These are phyloP conservation scores for Arthromyces matolae DNA, from an alignment of 768 basidiomycete species.

Conservation along the genomic window DNA sequence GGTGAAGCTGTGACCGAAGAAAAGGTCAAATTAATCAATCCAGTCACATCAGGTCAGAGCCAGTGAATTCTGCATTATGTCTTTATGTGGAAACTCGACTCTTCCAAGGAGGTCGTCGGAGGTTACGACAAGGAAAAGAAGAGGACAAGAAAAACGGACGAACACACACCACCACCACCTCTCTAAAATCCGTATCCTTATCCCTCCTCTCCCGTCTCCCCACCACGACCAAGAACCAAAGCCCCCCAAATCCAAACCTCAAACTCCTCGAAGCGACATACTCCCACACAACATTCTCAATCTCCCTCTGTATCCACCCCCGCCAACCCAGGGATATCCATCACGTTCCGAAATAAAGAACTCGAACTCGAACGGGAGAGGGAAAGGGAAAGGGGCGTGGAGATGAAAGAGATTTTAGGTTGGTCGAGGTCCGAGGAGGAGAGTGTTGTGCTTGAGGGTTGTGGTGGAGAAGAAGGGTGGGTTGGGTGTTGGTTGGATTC, in stretches of 20 bases:
- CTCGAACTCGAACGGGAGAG: too few relatives aligned
- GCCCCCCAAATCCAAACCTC: constrained; percentile 66
- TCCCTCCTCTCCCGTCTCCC: constrained; percentile 55
- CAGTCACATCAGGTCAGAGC: constrained; percentile 42
- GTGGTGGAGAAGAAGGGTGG: constrained; percentile 53
- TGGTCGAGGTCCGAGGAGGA: constrained; percentile 72
- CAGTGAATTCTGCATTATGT: constrained; percentile 29
- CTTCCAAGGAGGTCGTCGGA: constrained; percentile 49
- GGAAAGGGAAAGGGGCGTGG: too few relatives aligned
- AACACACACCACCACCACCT: constrained; percentile 69
- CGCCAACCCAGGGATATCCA: constrained; percentile 70
- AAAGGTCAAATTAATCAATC: too few relatives aligned
- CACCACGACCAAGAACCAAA: constrained; percentile 54
- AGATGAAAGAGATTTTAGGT: constrained; percentile 63
- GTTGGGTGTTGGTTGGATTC: constrained; percentile 72
- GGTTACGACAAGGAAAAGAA: too few relatives aligned
- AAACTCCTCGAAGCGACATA: constrained; percentile 72
- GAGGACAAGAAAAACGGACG: constrained; percentile 9
- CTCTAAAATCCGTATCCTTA: constrained; percentile 64
- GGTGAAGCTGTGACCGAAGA: too few relatives aligned
- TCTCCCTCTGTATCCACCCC: constrained; percentile 64
- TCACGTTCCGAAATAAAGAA: constrained; percentile 71
- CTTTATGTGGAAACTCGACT: constrained; percentile 37
- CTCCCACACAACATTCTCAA: constrained; percentile 56
- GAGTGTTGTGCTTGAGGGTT: too few relatives aligned